Base-by-base conservation (phyloP, 164 flowering plant species). In the Vitis rupestris region DNA sequence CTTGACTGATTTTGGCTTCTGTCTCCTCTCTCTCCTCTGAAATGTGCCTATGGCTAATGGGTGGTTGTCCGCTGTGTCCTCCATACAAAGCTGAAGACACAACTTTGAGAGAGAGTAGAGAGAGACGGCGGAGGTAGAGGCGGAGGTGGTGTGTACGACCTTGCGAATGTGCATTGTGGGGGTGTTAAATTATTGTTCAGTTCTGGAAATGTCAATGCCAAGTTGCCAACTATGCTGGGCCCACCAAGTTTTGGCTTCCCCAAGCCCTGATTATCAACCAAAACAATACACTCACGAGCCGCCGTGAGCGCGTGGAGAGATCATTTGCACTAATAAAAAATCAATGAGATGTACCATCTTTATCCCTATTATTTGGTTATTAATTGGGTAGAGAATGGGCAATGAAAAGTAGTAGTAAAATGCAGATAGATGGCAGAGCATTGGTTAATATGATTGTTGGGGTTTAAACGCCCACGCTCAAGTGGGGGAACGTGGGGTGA, bases 151-250 rank as follows among this genome's bases (percentile, higher is more conserved):
- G 27, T n/a, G 71, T 67, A 10, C 7, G 53, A 31, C 27, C 10
- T 44, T 5, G 12, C n/a, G 44, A 44, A 27, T 10, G 47, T 1
- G 60, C 9, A 54, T 16, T 11, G 54, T 37, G 50, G 64, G n/a
- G 64, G 61, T 31, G 72, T 65, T 82, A 78, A 83, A 79, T 78
- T 75, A 74, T 76, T 80, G 81, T 62, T 23, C 67, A 65, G 77
- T 67, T 77, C 75, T 17, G 65, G 76, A 80, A 78, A 79, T 75
- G 80, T 80, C 83, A 81, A 79, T 80, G 87, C 79, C 87, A 84
- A 78, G 83, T 72, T 80, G 87, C 79, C 87, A 84, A 78, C 85
- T 72, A 70, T 70, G 81, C 75, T 57, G 69, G 80, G 69, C 61
- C 85, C 82, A 78, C 61, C 64, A 10, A 23, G 37, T 75, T 78